phyloP scores from a whole-genome alignment of 805 yeast species.

The Schwanniomyces sp. region DNA sequence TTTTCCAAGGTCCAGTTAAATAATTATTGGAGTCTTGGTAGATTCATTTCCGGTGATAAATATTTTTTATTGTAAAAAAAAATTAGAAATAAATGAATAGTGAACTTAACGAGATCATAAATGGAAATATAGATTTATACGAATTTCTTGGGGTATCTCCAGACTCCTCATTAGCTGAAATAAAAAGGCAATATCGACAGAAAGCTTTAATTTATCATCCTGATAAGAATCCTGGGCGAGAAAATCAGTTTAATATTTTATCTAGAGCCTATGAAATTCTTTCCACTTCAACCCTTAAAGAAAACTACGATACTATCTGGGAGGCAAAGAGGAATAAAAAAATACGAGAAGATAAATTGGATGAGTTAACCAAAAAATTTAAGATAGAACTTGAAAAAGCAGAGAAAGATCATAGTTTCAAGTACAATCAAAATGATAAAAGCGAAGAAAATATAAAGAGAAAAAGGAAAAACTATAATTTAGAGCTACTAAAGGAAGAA shows the following conservation, averaged over 20 bases:
- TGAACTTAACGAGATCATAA: constrained; percentile 12
- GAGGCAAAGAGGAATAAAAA: constrained; percentile 8
- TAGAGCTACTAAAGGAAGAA: constrained; percentile 24
- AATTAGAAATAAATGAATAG: constrained; percentile 6
- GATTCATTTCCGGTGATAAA: too few species aligned
- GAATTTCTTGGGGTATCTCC: constrained; percentile 21
- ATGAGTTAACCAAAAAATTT: constrained; percentile 24
- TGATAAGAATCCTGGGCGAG: constrained; percentile 33
- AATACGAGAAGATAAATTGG: constrained; percentile 10
- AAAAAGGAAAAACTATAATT: constrained; percentile 5
- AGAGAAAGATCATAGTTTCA: constrained; percentile 15
- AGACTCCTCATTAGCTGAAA: constrained; percentile 19
- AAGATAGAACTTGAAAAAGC: constrained; percentile 27
- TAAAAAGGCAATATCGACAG: constrained; percentile 29
- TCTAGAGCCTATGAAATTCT: constrained; percentile 32
- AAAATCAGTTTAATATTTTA: constrained; percentile 31
- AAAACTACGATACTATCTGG: constrained; percentile 31
- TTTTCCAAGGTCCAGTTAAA: too few species aligned
- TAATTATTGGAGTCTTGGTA: too few species aligned
- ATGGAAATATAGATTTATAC: constrained; percentile 28
- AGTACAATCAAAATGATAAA: constrained; percentile 5
- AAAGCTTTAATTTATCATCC: constrained; percentile 41
- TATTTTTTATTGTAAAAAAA: background rate
- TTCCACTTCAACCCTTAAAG: constrained; percentile 19
- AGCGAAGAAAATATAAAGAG: constrained; percentile 1